These are phyloP conservation scores for Citrus trifoliata DNA, from an alignment of 345 rosid species.

Conservation along the genomic window DNA sequence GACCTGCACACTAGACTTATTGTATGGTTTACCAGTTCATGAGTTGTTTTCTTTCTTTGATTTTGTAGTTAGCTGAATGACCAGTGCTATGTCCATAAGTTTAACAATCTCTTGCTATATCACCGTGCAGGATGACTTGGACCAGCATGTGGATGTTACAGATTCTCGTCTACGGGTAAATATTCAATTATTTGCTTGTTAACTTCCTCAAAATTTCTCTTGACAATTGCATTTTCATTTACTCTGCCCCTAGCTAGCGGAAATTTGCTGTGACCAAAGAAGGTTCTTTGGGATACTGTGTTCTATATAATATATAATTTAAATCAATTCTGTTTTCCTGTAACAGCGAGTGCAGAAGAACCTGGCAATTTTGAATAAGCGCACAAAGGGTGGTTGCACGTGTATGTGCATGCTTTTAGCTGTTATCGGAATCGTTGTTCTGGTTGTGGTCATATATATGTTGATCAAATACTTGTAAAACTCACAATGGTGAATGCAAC, in stretches of 20 bases:
- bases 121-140: conserved; percentile 77
- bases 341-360: conserved; percentile 89
- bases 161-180: conserved; percentile 88
- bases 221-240: not conserved
- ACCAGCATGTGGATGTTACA: conserved; percentile 81
- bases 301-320: not conserved
- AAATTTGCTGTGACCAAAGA: not conserved
- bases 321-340: conserved; percentile 3
- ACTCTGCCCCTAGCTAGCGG: not conserved
- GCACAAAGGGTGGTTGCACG: conserved; percentile 86
- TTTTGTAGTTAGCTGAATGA: not conserved
- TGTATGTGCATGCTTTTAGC: conserved; percentile 88
- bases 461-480: conserved; percentile 74
- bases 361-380: conserved; percentile 86
- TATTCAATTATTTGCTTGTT: not conserved
- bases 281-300: not conserved
- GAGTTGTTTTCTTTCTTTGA: not conserved
- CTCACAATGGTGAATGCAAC: not conserved
- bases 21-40: conserved; percentile 35
- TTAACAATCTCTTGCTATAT: conserved; percentile 2
- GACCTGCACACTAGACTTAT: conserved; percentile 79
- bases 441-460: conserved; percentile 59
- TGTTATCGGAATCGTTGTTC: conserved; percentile 69
- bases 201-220: not conserved
- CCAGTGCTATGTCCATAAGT: not conserved